Base-by-base conservation (phyloP, 306 rosid species). In the Gastrolobium bilobum region DNA sequence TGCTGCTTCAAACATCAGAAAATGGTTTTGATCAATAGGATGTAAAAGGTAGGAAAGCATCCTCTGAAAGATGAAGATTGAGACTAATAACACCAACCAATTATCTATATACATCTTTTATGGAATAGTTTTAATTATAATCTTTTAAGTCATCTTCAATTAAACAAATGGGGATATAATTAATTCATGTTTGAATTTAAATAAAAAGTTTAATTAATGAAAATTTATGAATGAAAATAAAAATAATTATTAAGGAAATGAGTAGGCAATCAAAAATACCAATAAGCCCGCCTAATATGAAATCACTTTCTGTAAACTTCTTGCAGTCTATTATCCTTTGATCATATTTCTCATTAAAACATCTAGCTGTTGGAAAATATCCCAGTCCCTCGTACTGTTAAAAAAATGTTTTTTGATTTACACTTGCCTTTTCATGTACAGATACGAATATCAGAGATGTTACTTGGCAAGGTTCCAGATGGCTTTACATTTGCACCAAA, bases 391-490 rank as follows among this genome's bases (percentile, higher is more conserved):
- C 31, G 0, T 78, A 4, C 15, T 31, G 59, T 54, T 40, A 8
- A 15, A 40, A 50, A 37, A 13, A 11, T 34, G 1, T n/a, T 11
- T 38, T 44, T 34, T 74, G 37, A 51, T 65, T 82, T 52, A 13
- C 68, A 60, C 37, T 53, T 82, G 58, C 8, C 50, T 72, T 71
- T 47, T 78, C 29, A 40, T 81, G n/a, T 37, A 72, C 95, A 92
- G 98, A 40, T 94, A 64, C 88, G 93, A 79, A 79, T 94, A 73
- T 92, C 97, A 2, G 98, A 94, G 84, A 87, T 92, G 89, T 78
- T 94, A 81, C 95, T 94, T 1, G 98, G 98, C 51, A 94, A 94
- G 83, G 98, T 94, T 84, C 98, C 97, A 6, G 97, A 92, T 11
- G 97, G 79, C 66, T 83, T 77, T 77, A 53, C 83, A 54, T 94